phyloP scores from a whole-genome alignment of 306 rosid genomes.

The Parietaria judaica region DNA sequence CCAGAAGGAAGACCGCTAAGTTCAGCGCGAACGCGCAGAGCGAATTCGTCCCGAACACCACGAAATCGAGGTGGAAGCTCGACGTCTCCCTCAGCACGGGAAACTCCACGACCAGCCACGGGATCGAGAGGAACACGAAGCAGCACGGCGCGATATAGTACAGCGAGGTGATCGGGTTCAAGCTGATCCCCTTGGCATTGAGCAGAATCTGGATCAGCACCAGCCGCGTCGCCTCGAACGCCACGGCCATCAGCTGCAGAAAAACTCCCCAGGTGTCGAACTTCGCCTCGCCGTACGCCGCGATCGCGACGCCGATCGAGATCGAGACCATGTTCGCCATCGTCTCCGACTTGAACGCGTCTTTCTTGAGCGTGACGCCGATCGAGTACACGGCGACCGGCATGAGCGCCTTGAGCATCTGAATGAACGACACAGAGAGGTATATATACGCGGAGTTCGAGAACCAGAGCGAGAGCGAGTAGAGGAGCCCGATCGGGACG shows the following conservation, averaged over 20 bases:
- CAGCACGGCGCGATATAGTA: constrained; percentile 97
- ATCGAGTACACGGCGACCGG: constrained; percentile 90
- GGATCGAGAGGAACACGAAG: constrained; percentile 56
- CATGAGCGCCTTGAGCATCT: constrained; percentile 94
- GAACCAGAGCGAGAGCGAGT: constrained; percentile 86
- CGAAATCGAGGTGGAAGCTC: constrained; percentile 61
- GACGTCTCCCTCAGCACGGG: constrained; percentile 71
- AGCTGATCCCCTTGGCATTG: constrained; percentile 64
- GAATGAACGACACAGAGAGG: constrained; percentile 87
- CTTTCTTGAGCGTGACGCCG: constrained; percentile 59
- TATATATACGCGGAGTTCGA: constrained; percentile 85
- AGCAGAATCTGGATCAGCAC: constrained; percentile 83
- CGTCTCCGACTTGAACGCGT: constrained; percentile 52
- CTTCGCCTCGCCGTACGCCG: constrained; percentile 85
- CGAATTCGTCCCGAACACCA: constrained; percentile 67
- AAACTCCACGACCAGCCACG: constrained; percentile 74
- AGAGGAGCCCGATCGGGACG: constrained; percentile 94
- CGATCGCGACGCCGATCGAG: constrained; percentile 75
- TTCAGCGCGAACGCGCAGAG: constrained; percentile 81
- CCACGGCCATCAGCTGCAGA: constrained; percentile 74
- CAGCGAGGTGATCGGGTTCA: constrained; percentile 90
- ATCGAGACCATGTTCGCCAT: constrained; percentile 89
- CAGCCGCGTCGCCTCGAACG: constrained; percentile 79
- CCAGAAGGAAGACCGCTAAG: constrained; percentile 77
- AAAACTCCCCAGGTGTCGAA: constrained; percentile 66